Conservation (phyloP, 768 basidiomycete species). For the Lanmaoa pseudosensibilis region DNA sequence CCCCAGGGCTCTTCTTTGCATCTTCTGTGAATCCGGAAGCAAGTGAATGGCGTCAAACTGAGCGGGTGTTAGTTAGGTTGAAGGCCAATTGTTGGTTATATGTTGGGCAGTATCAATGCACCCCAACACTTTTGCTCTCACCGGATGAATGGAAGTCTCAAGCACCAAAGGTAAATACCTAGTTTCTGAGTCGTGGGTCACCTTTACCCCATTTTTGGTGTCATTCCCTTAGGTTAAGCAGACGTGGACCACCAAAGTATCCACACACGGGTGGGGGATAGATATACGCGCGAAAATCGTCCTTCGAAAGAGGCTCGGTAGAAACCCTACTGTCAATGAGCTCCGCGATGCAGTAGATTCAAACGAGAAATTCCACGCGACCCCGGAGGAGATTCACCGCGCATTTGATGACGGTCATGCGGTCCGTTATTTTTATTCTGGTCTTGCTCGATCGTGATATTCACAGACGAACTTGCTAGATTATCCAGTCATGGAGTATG, state of each 20-base stretch:
- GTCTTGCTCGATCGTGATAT: not conserved
- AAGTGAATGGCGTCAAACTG: not conserved
- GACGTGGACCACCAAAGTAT: slow-evolving; percentile 20
- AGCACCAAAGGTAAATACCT: slow-evolving; percentile 3
- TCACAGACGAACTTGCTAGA: slow-evolving; percentile 3
- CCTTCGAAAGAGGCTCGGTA: slow-evolving; percentile 16
- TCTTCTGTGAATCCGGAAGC: not conserved
- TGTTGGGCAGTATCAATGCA: slow-evolving; percentile 21
- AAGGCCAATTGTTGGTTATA: slow-evolving; percentile 17
- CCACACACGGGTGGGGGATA: slow-evolving; percentile 10
- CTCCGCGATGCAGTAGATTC: not conserved
- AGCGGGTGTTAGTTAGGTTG: slow-evolving; percentile 14
- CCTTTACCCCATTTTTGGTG: not conserved
- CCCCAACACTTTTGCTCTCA: slow-evolving; percentile 7
- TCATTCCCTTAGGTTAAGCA: slow-evolving; percentile 14
- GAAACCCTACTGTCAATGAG: slow-evolving; percentile 14
- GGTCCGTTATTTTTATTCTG: not conserved
- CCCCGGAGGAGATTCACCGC: slow-evolving; percentile 12
- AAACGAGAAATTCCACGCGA: slow-evolving; percentile 10
- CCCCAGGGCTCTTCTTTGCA: slow-evolving; percentile 18
- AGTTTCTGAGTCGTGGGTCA: not conserved
- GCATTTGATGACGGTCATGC: slow-evolving; percentile 18
- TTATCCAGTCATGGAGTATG: slow-evolving; percentile 19
- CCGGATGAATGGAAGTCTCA: slow-evolving; percentile 21
- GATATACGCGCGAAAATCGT: slow-evolving; percentile 17